Base-by-base conservation (phyloP, 768 basidiomycete genomes). In the Chiua virens region DNA sequence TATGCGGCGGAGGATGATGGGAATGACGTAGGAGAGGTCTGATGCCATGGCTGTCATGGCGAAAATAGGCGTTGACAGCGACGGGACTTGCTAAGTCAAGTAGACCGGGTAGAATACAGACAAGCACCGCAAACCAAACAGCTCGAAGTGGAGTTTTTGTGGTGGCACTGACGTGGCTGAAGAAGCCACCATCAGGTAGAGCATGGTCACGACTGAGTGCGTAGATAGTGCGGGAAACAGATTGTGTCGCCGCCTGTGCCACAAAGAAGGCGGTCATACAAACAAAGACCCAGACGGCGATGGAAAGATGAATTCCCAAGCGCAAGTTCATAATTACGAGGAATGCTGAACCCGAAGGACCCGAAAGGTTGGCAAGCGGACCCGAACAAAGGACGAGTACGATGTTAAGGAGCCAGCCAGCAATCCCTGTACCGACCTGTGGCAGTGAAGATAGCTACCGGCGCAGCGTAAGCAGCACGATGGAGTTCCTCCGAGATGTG, bases 401-500 rank as follows among this genome's bases (percentile, higher is more conserved):
- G 53, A 86, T 81, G 64, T 86, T 86, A 49, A 85, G 77, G n/a
- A 86, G 56, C 83, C 83, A 85, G 32, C 83, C 81, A 45, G 77
- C 61, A n/a, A 77, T 56, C 38, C 71, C 74, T 0, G 78, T 79
- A 25, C 79, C 78, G 32, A 79, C 63, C 20, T n/a, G 69, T 71
- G 22, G 78, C 73, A 17, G 72, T 70, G 55, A 78, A 68, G 53
- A 77, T 76, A 6, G 79, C 74, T 21, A 63, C 66, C 32, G 74
- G 74, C 18, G 74, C 73, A 18, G 77, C 73, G 46, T 76, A 75
- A 2, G 80, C 80, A 2, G 80, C 80, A 41, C 77, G 73, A 56
- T 71, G 75, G 39, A 82, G 78, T 55, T 81, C 80, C 47, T 81
- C 79, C 1, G 64, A 54, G 38, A 55, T 55, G 35, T 55, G 56